phyloP scores from a whole-genome alignment of 106 monocot species.

The Alisma plantagoaquatica region DNA sequence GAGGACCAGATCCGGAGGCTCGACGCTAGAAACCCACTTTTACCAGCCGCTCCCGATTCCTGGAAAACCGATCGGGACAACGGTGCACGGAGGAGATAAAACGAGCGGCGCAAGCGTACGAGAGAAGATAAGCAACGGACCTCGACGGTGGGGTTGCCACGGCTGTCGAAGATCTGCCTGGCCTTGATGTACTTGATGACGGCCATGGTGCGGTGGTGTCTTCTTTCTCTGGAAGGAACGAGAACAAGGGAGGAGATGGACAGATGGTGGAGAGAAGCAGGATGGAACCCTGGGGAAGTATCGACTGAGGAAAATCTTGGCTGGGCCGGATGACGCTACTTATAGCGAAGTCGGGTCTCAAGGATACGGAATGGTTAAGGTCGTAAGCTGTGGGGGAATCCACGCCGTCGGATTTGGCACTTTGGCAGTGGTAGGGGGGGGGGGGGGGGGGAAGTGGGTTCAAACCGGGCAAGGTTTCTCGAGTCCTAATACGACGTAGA shows the following conservation, averaged over 20 bases:
- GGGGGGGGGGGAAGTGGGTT: no score
- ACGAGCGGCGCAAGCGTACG: neutral
- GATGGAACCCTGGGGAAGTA: neutral
- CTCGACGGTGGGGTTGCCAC: slow-evolving; percentile 81
- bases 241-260: neutral
- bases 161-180: slow-evolving; percentile 79
- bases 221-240: neutral
- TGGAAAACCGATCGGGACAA: no score
- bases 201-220: neutral
- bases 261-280: neutral
- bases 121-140: slow-evolving; percentile 4
- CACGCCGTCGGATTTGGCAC: no score
- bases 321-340: neutral
- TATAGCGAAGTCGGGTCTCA: neutral
- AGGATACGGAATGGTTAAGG: no score
- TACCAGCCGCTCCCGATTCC: no score
- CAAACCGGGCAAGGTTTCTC: no score
- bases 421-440: no score
- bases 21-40: neutral
- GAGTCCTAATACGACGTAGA: no score
- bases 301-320: neutral
- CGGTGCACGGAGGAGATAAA: neutral
- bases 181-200: slow-evolving; percentile 56
- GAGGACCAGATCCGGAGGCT: neutral
- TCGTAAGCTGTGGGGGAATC: no score